A percentile compares a stretch with the other conserved stretches of the same genome.
Evolutionary conservation across 2,329 filamentous ascomycete species (phyloP).

Genomic region (Cladophialophora bantiana): DNA sequence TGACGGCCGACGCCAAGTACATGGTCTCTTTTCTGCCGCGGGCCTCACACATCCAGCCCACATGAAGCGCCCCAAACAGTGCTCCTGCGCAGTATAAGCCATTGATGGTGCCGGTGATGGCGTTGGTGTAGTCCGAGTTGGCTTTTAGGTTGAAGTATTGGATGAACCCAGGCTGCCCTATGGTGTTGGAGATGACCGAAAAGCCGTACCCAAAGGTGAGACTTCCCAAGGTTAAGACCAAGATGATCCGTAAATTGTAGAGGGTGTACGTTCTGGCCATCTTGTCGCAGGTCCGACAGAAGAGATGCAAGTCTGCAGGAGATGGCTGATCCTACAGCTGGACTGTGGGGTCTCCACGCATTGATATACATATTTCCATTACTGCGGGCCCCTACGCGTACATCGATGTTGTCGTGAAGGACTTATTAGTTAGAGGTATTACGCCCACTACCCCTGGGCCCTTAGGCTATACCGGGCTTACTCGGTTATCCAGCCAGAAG

Average conservation of each 20-base stretch:
- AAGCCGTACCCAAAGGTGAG: slow-evolving; percentile 59
- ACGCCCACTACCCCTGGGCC: not conserved
- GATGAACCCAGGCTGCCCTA: slow-evolving; percentile 62
- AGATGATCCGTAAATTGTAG: slow-evolving; percentile 34
- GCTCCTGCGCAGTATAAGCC: slow-evolving; percentile 34
- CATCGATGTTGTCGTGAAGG: slow-evolving; percentile 3
- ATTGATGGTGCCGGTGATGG: slow-evolving; percentile 46
- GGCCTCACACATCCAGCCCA: slow-evolving; percentile 33
- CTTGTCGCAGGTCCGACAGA: not conserved
- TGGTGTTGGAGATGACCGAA: slow-evolving; percentile 60
- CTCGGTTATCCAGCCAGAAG: slow-evolving; percentile 18
- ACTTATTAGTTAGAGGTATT: not conserved
- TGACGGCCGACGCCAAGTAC: slow-evolving; percentile 31
- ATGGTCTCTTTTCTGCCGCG: slow-evolving; percentile 34
- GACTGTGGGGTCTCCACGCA: slow-evolving; percentile 20
- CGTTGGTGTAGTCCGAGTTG: slow-evolving; percentile 45
- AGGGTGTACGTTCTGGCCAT: slow-evolving; percentile 35
- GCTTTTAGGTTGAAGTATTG: slow-evolving; percentile 54
- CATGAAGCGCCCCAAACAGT: slow-evolving; percentile 30
- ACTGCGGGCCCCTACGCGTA: not conserved
- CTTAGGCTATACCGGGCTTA: slow-evolving; percentile 22
- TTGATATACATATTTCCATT: slow-evolving; percentile 17
- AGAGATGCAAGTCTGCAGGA: not conserved
- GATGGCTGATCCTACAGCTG: slow-evolving; percentile 8
- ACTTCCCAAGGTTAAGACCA: slow-evolving; percentile 33